phyloP scores from a whole-genome alignment of 208 protist genomes.

The Crithidia mellificae region DNA sequence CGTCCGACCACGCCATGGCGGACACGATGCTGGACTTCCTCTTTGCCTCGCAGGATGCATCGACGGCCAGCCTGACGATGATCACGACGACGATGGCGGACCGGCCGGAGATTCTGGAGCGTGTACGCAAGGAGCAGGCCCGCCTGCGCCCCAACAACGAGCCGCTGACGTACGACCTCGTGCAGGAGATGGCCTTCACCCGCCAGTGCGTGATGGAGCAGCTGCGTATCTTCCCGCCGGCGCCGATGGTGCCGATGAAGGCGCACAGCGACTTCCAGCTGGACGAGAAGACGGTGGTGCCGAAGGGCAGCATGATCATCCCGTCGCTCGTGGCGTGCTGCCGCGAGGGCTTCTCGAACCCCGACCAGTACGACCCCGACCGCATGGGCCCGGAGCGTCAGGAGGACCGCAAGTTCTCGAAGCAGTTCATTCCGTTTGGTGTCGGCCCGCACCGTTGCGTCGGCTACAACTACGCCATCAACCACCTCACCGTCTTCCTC shows the following conservation, averaged over 20 bases:
- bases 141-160: constrained; percentile 79
- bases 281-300: constrained; percentile 79
- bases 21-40: constrained; percentile 93
- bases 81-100: constrained; percentile 88
- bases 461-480: constrained; percentile 94
- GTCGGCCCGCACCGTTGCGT: constrained; percentile 92
- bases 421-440: constrained; percentile 93
- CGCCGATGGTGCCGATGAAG: constrained; percentile 86
- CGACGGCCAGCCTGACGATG: constrained; percentile 85
- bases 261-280: constrained; percentile 77
- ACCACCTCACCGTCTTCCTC: constrained; percentile 91
- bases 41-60: constrained; percentile 92
- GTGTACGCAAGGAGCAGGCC: constrained; percentile 87
- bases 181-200: constrained; percentile 91
- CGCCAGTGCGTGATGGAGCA: constrained; percentile 86
- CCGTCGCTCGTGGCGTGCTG: constrained; percentile 90
- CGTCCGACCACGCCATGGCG: constrained; percentile 86
- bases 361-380: constrained; percentile 93
- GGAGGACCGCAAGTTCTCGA: constrained; percentile 88
- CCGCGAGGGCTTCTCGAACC: constrained; percentile 90
- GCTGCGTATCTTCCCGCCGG: constrained; percentile 74
- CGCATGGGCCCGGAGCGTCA: constrained; percentile 87
- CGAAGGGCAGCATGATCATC: constrained; percentile 91
- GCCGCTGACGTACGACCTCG: constrained; percentile 76
- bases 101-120: constrained; percentile 84